These are phyloP conservation scores for Cladosporium sp. DNA, from an alignment of 2,329 filamentous ascomycete genomes.

Conservation along the genomic window DNA sequence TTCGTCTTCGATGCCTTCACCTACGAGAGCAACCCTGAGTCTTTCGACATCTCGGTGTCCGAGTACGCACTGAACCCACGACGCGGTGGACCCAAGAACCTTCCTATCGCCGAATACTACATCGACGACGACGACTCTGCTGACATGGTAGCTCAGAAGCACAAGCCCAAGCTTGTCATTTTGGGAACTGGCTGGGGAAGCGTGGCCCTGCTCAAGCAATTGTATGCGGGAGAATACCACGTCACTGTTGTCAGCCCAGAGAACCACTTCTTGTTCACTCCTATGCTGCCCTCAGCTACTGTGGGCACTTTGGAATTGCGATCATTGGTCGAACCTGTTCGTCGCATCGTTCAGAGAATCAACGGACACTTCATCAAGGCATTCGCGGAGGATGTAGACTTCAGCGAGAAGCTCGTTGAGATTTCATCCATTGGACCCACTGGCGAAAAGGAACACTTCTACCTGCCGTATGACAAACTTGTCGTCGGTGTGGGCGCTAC, in stretches of 20 bases:
- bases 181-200: constrained; percentile 94
- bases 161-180: constrained; percentile 90
- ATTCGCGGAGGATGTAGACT: constrained; percentile 82
- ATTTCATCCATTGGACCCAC: constrained; percentile 66
- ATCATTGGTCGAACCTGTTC: constrained; percentile 87
- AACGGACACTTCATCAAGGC: constrained; percentile 88
- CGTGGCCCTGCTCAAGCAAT: constrained; percentile 82
- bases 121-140: constrained; percentile 84
- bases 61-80: constrained; percentile 75
- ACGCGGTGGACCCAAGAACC: constrained; percentile 85
- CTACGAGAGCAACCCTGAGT: constrained; percentile 67
- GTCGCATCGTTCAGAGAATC: constrained; percentile 72
- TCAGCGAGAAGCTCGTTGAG: constrained; percentile 86
- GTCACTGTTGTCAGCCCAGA: constrained; percentile 90
- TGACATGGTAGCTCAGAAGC: constrained; percentile 65
- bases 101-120: constrained; percentile 82
- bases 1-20: constrained; percentile 93
- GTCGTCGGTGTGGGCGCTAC: constrained; percentile 87
- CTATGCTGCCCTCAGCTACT: constrained; percentile 94
- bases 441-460: constrained; percentile 77
- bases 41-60: constrained; percentile 76
- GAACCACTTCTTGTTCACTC: constrained; percentile 97
- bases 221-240: constrained; percentile 90
- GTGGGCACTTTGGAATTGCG: constrained; percentile 90
- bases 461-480: constrained; percentile 95